Evolutionary conservation across 1,284 basidiomycete genomes (phyloP), one percentile per base, ranked within the genome.

Genomic region (Tilletia horrida): DNA sequence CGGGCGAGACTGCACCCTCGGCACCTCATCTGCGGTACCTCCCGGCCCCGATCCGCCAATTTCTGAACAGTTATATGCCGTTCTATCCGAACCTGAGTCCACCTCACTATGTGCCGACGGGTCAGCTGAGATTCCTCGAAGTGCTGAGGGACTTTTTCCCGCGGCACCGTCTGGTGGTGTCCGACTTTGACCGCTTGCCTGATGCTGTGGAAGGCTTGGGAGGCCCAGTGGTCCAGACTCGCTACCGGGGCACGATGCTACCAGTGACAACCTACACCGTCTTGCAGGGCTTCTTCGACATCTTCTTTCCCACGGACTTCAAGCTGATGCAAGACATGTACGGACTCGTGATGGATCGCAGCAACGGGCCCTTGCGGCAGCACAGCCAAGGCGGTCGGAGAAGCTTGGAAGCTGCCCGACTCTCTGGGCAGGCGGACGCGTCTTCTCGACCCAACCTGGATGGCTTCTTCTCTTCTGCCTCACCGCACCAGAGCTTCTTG

Each of bases 221-320:
- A 78, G 91, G 91, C 0, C 96, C 96, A 7, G 96, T 98, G 23
- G 96, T 98, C 27, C 96, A 99, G 84, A 98, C 96, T 21, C 87
- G 93, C 63, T 89, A 90, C 79, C 87, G 87, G 43, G 90, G 90
- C 68, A 86, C 86, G 62, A 95, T 92, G 82, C 70, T 83, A 55
- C 90, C 96, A 2, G 93, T 92, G 75, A 86, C 89, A 68, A 97
- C 92, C 18, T 88, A 97, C 70, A 87, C 95, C 73, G 96, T 98
- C 67, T 89, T 90, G 73, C 96, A 92, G 79, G 96, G 96, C 13
- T 95, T 89, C 84, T 99, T 99, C 82, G 96, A 99, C 83, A 98
- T 98, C 72, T 93, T 99, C 85, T 99, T 98, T 85, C 96, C 96
- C 1, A 98, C 95, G 7, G 85, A 94, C 80, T 99, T 98, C 75